phyloP scores from a whole-genome alignment of 202 grass and related monocot species.

The Cymbopogon flexuosus region DNA sequence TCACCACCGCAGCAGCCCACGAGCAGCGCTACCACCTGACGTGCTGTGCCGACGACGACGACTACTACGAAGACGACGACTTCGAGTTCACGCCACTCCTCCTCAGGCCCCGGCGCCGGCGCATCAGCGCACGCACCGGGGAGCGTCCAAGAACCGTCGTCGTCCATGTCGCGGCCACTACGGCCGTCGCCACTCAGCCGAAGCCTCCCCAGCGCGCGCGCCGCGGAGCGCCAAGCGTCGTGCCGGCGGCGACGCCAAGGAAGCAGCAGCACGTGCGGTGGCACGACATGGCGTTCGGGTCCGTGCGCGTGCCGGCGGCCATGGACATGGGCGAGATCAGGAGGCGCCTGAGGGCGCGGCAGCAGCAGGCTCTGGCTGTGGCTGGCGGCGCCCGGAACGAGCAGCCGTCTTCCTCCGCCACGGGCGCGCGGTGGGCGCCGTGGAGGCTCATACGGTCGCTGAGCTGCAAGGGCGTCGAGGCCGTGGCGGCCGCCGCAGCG shows the following conservation, averaged over 20 bases:
- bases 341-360: constrained; percentile 45
- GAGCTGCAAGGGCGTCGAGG: constrained; percentile 74
- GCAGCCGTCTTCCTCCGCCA: neutral
- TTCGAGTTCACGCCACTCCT: constrained; percentile 51
- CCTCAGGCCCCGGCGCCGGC: neutral
- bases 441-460: constrained; percentile 51
- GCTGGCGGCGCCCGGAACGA: neutral
- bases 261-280: constrained; percentile 41
- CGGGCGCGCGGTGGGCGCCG: constrained; percentile 14
- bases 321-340: constrained; percentile 73
- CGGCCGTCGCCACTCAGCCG: neutral
- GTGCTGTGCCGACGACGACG: neutral
- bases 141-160: neutral
- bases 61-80: neutral
- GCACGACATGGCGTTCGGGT: constrained; percentile 53
- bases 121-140: neutral
- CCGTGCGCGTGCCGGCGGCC: constrained; percentile 55
- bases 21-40: neutral
- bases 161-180: neutral
- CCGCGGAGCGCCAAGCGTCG: neutral
- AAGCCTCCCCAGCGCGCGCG: neutral
- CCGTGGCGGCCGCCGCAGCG: constrained; percentile 42
- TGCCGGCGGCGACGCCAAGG: neutral
- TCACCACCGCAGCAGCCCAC: constrained; percentile 4
- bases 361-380: neutral